Conservation (phyloP, 139 green algal species). For the Raphidocelis subcapitata region DNA sequence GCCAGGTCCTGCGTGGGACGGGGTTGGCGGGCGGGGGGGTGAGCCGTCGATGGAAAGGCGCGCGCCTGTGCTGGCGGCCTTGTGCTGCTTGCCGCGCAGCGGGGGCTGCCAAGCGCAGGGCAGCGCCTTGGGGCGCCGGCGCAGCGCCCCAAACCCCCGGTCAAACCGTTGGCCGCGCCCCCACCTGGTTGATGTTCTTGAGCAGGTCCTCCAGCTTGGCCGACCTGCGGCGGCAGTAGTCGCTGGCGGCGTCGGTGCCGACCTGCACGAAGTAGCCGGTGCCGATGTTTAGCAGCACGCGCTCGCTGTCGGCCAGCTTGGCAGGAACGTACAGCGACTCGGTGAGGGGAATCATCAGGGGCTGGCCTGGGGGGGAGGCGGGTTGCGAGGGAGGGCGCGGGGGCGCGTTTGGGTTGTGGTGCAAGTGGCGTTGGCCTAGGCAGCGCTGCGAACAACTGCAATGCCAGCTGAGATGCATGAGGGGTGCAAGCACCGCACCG, state of each 20-base stretch:
- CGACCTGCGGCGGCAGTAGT: slow-evolving; percentile 78
- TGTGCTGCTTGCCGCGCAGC: no score
- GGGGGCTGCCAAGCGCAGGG: not conserved
- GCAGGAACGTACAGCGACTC: slow-evolving; percentile 85
- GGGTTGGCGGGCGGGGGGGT: no score
- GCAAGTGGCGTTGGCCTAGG: not conserved
- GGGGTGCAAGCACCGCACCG: no score
- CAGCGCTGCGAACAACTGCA: not conserved
- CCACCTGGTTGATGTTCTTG: slow-evolving; percentile 40
- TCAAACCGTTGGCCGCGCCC: not conserved
- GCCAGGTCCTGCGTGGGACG: slow-evolving; percentile 14
- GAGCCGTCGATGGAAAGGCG: not conserved
- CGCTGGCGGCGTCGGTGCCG: slow-evolving; percentile 48
- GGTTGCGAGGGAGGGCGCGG: not conserved
- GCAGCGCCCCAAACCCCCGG: not conserved
- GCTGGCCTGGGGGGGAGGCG: slow-evolving; percentile 60
- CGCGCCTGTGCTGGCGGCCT: no score
- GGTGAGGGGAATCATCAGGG: slow-evolving; percentile 88
- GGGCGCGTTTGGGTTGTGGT: not conserved
- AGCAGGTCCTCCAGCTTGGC: slow-evolving; percentile 64
- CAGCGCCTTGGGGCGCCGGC: not conserved
- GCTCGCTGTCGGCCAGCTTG: slow-evolving; percentile 62
- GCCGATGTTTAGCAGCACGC: slow-evolving; percentile 88
- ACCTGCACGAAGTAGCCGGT: slow-evolving; percentile 93
- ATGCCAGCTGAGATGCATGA: no score